A percentile compares a stretch with the other conserved stretches of the same genome.
Evolutionary conservation across 2,329 filamentous ascomycete species (phyloP).

Genomic region (Pseudogymnoascus sp.): DNA sequence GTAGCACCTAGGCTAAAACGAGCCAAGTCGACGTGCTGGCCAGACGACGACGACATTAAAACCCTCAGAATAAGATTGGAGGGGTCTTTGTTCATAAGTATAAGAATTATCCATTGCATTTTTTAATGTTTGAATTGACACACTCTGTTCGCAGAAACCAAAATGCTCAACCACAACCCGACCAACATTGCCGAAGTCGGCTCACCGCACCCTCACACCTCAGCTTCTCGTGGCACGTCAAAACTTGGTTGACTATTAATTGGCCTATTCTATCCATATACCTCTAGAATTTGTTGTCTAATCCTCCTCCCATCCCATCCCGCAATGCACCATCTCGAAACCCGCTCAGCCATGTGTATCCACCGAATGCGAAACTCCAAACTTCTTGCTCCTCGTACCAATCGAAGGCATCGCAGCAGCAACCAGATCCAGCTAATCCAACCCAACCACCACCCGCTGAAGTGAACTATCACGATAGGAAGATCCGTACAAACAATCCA

Average conservation of each 20-base stretch:
- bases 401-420: neutral
- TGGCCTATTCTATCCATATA: constrained; percentile 7
- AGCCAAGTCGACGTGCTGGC: constrained; percentile 8
- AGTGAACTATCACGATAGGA: neutral
- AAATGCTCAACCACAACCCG: neutral
- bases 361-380: constrained; percentile 1
- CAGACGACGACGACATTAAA: constrained; percentile 2
- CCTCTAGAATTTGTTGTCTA: constrained; percentile 1
- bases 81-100: constrained; percentile 7
- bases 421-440: neutral
- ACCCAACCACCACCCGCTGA: neutral
- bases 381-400: neutral
- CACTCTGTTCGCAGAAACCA: neutral
- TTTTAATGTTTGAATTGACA: neutral
- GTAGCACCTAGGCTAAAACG: constrained; percentile 18
- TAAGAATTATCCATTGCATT: constrained; percentile 3
- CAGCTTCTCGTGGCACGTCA: neutral
- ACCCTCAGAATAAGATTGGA: constrained; percentile 1
- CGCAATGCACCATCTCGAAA: neutral
- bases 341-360: neutral
- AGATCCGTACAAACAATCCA: neutral
- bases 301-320: constrained; percentile 5
- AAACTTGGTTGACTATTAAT: neutral
- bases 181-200: neutral
- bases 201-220: neutral